Evolutionary conservation across 2,329 filamentous ascomycete species (phyloP).

Genomic region (Claviceps quebecensis): DNA sequence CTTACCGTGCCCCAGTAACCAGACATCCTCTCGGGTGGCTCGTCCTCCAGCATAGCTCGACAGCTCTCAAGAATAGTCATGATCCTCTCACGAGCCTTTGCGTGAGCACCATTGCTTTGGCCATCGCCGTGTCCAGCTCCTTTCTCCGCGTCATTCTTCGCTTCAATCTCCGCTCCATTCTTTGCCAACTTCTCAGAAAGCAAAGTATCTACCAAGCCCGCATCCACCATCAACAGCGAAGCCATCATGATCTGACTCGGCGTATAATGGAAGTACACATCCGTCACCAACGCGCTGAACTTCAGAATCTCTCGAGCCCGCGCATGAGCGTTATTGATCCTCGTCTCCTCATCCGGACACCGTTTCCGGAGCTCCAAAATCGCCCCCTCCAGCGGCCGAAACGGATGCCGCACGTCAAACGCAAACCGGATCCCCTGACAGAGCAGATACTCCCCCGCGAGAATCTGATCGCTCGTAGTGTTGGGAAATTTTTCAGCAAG

Average conservation of each 20-base stretch:
- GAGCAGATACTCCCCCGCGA: slow-evolving; percentile 84
- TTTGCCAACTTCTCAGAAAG: slow-evolving; percentile 22
- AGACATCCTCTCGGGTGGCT: slow-evolving; percentile 40
- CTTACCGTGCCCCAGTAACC: slow-evolving; percentile 40
- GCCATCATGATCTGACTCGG: slow-evolving; percentile 89
- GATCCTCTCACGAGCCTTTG: slow-evolving; percentile 30
- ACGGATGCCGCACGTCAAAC: slow-evolving; percentile 85
- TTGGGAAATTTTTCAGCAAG: slow-evolving; percentile 59
- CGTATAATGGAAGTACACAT: slow-evolving; percentile 94
- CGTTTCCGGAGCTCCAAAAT: slow-evolving; percentile 67
- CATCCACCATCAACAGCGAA: slow-evolving; percentile 62
- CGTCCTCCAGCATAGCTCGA: slow-evolving; percentile 38
- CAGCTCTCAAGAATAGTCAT: slow-evolving; percentile 35
- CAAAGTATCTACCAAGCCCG: slow-evolving; percentile 39
- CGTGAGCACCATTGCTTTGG: too few species aligned
- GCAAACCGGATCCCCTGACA: slow-evolving; percentile 88
- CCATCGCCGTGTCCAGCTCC: too few species aligned
- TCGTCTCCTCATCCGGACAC: slow-evolving; percentile 42
- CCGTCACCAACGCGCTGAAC: slow-evolving; percentile 70
- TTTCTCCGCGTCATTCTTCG: too few species aligned
- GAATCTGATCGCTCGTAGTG: slow-evolving; percentile 64
- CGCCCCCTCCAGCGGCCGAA: slow-evolving; percentile 72
- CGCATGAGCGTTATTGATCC: slow-evolving; percentile 51
- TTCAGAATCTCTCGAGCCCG: slow-evolving; percentile 61
- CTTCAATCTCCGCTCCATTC: slow-evolving; percentile 1